Base-by-base conservation (phyloP, 2,329 filamentous ascomycete species). In the Sarocladiaceae sp. region DNA sequence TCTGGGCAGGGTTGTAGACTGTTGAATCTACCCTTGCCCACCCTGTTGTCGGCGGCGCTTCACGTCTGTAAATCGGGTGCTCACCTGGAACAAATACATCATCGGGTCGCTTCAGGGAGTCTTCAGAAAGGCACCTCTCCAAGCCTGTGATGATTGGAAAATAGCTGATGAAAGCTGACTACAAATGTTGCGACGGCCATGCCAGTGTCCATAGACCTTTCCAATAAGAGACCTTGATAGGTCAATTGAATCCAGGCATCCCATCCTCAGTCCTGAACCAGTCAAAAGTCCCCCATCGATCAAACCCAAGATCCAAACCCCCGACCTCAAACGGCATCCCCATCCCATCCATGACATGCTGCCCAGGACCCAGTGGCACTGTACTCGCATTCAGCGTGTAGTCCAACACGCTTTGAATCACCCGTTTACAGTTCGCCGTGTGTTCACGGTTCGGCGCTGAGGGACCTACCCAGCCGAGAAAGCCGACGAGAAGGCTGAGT, bases 361-460 rank as follows among this genome's bases (percentile, higher is more conserved):
- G 44, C 25, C 26, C 44, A 4, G 44, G 26, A n/a, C 4, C 12
- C 12, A 17, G n/a, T 26, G 44, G 26, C 4, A 17, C 15, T 8
- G 15, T 22, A 18, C 10, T 23, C 3, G 15, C n/a, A 53, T 77
- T 75, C 4, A 78, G 62, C 2, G 72, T 67, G 40, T 75, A 68
- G 52, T 78, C 74, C n/a, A 79, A 62, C 4, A 78, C 76, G 15
- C 67, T 71, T 54, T 74, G 68, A 39, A 79, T 75, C 20, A 77
- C 66, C 3, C 60, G 62, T 55, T 71, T 72, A 57, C 72, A 73
- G 15, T 70, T 65, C 13, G 57, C 61, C 58, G 74, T 77, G 6
- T 78, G 61, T 17, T 71, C 66, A 2, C 69, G 69, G 42, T 79
- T 79, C 2, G 75, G 73, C 1, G 73, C 74, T 6, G 66, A 64